Conservation (phyloP, 768 basidiomycete species). For the Mycena pura region DNA sequence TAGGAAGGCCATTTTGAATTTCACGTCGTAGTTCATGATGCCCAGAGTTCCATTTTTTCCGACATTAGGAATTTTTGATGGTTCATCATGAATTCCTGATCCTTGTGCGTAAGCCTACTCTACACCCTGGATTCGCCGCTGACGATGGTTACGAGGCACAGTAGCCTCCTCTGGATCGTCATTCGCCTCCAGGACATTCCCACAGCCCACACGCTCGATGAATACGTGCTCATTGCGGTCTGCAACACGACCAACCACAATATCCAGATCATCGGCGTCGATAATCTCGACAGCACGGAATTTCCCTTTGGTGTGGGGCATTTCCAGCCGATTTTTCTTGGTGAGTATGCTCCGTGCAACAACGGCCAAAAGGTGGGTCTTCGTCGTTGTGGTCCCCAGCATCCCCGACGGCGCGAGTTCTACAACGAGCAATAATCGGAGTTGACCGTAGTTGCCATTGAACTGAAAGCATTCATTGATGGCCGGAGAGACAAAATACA, state of each 20-base stretch:
- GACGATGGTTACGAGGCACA: not conserved
- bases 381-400: not conserved
- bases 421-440: not conserved
- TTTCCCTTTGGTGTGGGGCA: conserved; percentile 10
- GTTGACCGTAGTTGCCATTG: not conserved
- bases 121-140: not conserved
- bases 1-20: not conserved
- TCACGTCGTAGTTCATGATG: not conserved
- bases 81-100: not conserved
- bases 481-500: not conserved
- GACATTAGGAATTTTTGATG: conserved; percentile 3
- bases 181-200: not conserved
- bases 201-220: not conserved
- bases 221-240: conserved; percentile 6
- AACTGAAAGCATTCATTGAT: not conserved
- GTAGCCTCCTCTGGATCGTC: conserved; percentile 7
- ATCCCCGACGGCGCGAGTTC: not conserved
- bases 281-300: not conserved
- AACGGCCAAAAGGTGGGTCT: conserved; percentile 1
- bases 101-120: not conserved
- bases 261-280: not conserved
- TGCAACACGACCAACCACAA: not conserved
- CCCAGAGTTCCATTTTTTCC: not conserved
- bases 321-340: conserved; percentile 3
- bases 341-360: conserved; percentile 1